Base-by-base conservation (phyloP, 805 yeast genomes). In the Pichia thaimueangensis region DNA sequence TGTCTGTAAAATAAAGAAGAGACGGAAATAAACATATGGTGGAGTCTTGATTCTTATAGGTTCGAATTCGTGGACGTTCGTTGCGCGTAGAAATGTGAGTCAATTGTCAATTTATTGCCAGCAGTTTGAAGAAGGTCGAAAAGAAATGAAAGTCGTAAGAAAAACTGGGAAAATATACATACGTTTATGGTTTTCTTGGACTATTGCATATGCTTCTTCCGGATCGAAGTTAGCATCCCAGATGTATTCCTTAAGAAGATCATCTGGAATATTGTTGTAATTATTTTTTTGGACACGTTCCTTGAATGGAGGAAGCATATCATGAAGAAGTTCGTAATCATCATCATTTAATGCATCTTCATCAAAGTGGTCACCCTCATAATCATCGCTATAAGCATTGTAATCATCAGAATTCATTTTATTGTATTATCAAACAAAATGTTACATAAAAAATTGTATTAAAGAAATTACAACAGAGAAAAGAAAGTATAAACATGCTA, bases 321-420 rank as follows among this genome's bases (percentile, higher is more conserved):
- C 49, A 11, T 48, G 43, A 4, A 48, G 20, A 16, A 41, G 25
- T 7, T 48, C 64, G 39, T 67, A 69, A 17, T 71, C 75, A 19
- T 67, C 71, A n/a, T 64, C 65, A 15, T 63, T 63, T 25, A 62
- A 62, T 17, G 60, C 66, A 30, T 69, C 74, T 17, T 64, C 67
- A 17, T 63, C 60, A 35, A 46, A 42, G 7, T 39, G 42, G 10
- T 52, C 55, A 29, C 35, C 28, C 21, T 32, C 31, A 7, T 40
- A 20, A 13, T 19, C n/a, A 24, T 37, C 41, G 5, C 17, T 22
- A 29, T 42, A 32, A 22, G 31, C 36, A 10, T 31, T 27, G 28
- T 24, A 22, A 7, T 30, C 17, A 23, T n/a, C 27, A 17, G 31
- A 19, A 20, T 32, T 5, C 35, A 32, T 32, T 17, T 2, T 22